Evolutionary conservation across 78 protist species (phyloP), one percentile per base, ranked within the genome.

Genomic region (Chrysochromulina parva): DNA sequence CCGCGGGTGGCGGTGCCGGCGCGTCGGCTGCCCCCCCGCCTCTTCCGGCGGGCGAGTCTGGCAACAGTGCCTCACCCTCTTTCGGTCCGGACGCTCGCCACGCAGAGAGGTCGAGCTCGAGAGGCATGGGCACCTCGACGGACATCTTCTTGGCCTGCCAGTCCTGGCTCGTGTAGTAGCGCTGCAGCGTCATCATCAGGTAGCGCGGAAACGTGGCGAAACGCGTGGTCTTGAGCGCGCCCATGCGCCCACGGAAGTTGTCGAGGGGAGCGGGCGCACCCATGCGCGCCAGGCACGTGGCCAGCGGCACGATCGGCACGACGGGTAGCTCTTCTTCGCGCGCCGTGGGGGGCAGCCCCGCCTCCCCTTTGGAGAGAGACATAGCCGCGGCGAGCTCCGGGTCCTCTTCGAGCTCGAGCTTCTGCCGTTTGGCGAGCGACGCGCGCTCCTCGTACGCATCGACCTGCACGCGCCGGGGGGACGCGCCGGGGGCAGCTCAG

Each of bases 121-220:
- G 96, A 22, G 97, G 96, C 52, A 89, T 92, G 57, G 65, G 87
- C 73, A 97, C 95, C 58, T 1, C 65, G 10, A 91, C 98, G 71
- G 96, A 94, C 28, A 94, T 69, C 93, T 97, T 97, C 91, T 93
- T 91, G 69, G 96, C 96, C 55, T 38, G 17, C 93, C 96, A 96
- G 88, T 93, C 97, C 9, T 88, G 94, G 38, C 48, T 93, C 38
- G 94, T 26, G 62, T 90, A 86, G 94, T 92, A 97, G 54, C 95
- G 89, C 19, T 88, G 92, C 80, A 96, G 26, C 54, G 95, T 96
- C n/a, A 96, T 81, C 54, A 82, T 54, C 52, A 97, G 93, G 53
- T 85, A 57, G 48, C 78, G 54, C 13, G 99, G 99, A 88, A 96
- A 97, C n/a, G 96, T 86, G 22, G 55, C 59, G 60, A 97, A 2